A percentile compares a stretch with the other conserved stretches of the same genome.
phyloP scores from a whole-genome alignment of 306 rosid genomes.

The Sindora glabra region DNA sequence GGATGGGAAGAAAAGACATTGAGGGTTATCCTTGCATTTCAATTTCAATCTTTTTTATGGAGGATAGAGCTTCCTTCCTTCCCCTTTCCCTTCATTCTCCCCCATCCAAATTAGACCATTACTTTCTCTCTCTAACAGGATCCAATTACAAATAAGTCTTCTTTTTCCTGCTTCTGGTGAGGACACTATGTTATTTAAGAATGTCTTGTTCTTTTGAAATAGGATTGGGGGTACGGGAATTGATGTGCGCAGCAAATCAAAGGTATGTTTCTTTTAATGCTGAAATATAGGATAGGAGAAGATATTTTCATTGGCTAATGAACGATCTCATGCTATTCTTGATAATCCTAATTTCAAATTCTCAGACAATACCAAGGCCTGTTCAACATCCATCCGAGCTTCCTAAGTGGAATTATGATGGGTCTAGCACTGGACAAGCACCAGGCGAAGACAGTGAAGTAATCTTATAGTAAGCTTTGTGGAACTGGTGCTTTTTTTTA shows the following conservation, averaged over 20 bases:
- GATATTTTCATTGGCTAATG: background rate
- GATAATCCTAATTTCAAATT: conserved; percentile 14
- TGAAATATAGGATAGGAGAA: conserved; percentile 3
- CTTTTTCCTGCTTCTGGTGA: conserved; percentile 12
- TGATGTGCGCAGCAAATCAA: conserved; percentile 95
- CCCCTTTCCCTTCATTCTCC: too few species aligned
- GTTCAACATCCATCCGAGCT: conserved; percentile 95
- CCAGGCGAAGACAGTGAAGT: conserved; percentile 99
- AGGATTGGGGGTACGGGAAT: conserved; percentile 97
- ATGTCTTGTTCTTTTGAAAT: conserved; percentile 9
- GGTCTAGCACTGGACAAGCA: conserved; percentile 99
- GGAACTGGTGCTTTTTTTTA: conserved; percentile 5
- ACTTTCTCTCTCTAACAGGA: background rate
- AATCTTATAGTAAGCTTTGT: conserved; percentile 79
- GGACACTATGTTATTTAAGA: conserved; percentile 3
- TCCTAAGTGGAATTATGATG: conserved; percentile 97
- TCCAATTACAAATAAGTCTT: background rate
- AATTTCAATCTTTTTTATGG: too few species aligned
- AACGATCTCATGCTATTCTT: conserved; percentile 4
- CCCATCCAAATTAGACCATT: too few species aligned
- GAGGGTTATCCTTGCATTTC: too few species aligned
- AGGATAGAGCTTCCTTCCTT: too few species aligned
- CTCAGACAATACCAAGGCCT: conserved; percentile 82
- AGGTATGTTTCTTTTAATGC: conserved; percentile 42
- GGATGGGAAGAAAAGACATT: too few species aligned